phyloP scores from a whole-genome alignment of 805 yeast genomes.

The Tetrapisispora arboricola region DNA sequence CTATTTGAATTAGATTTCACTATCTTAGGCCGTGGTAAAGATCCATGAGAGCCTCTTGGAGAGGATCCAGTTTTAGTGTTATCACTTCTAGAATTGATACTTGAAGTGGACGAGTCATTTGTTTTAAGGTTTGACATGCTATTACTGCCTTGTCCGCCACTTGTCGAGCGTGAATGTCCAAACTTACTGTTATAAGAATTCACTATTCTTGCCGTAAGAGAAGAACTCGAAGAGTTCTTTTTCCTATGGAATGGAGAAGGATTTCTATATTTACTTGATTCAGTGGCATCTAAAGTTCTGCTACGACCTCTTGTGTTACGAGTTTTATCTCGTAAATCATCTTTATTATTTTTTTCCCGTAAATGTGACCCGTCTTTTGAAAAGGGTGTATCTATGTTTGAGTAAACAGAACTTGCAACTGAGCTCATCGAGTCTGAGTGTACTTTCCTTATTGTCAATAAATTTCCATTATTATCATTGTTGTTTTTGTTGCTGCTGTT shows the following conservation, averaged over 20 bases:
- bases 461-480: neutral
- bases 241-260: neutral
- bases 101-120: slow-evolving; percentile 1
- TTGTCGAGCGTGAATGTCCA: slow-evolving; percentile 3
- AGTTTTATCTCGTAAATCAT: no score
- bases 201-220: slow-evolving; percentile 4
- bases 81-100: slow-evolving; percentile 1
- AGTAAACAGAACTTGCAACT: slow-evolving; percentile 1
- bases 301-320: slow-evolving; percentile 22
- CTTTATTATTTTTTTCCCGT: no score
- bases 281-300: slow-evolving; percentile 24
- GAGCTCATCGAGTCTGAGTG: neutral
- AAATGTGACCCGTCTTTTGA: neutral
- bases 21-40: neutral
- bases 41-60: slow-evolving; percentile 3
- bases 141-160: neutral
- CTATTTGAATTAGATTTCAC: slow-evolving; percentile 6
- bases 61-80: neutral
- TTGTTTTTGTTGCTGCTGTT: no score
- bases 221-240: slow-evolving; percentile 2
- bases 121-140: neutral
- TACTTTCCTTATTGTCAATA: slow-evolving; percentile 1
- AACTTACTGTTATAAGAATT: slow-evolving; percentile 1
- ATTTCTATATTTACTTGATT: slow-evolving; percentile 7
- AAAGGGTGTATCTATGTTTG: neutral